Percentiles rank a stretch among this genome's conserved stretches.
Evolutionary conservation across 2,329 filamentous ascomycete species (phyloP).

Genomic region (Ophiostoma tasmaniense): DNA sequence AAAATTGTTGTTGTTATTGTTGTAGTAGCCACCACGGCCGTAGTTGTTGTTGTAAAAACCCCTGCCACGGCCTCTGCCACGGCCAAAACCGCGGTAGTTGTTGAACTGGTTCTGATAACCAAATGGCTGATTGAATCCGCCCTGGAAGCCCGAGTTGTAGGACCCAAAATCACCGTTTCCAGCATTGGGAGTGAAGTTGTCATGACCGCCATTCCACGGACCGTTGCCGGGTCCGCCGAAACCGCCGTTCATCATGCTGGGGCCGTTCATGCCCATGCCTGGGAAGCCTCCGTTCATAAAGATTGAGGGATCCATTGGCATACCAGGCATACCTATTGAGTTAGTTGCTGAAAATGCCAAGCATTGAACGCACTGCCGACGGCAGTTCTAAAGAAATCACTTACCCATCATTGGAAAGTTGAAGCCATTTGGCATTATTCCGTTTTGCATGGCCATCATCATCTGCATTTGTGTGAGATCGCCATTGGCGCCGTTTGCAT

Average conservation of each 20-base stretch:
- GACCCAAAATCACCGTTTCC: slow-evolving; percentile 71
- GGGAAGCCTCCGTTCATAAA: slow-evolving; percentile 68
- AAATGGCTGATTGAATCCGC: slow-evolving; percentile 74
- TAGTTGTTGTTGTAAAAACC: slow-evolving; percentile 48
- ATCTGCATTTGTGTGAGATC: slow-evolving; percentile 72
- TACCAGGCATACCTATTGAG: slow-evolving; percentile 36
- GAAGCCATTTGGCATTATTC: slow-evolving; percentile 47
- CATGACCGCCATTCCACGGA: slow-evolving; percentile 71
- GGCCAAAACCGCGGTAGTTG: slow-evolving; percentile 65
- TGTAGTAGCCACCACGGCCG: slow-evolving; percentile 47
- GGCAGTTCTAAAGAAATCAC: slow-evolving; percentile 28
- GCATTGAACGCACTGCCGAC: no score
- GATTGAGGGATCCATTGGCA: slow-evolving; percentile 79
- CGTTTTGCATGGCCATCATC: slow-evolving; percentile 70
- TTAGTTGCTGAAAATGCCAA: background rate
- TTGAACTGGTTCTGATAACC: slow-evolving; percentile 66
- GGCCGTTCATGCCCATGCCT: slow-evolving; percentile 69
- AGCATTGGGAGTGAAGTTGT: slow-evolving; percentile 85
- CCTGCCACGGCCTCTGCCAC: slow-evolving; percentile 57
- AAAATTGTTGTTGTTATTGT: slow-evolving; percentile 28
- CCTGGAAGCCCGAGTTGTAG: slow-evolving; percentile 68
- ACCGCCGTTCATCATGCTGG: slow-evolving; percentile 67
- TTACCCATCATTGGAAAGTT: slow-evolving; percentile 79
- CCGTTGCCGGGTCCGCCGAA: slow-evolving; percentile 66
- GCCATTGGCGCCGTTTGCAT: slow-evolving; percentile 33